Evolutionary conservation across 306 rosid species (phyloP).

Genomic region (Castanopsis chinensis): DNA sequence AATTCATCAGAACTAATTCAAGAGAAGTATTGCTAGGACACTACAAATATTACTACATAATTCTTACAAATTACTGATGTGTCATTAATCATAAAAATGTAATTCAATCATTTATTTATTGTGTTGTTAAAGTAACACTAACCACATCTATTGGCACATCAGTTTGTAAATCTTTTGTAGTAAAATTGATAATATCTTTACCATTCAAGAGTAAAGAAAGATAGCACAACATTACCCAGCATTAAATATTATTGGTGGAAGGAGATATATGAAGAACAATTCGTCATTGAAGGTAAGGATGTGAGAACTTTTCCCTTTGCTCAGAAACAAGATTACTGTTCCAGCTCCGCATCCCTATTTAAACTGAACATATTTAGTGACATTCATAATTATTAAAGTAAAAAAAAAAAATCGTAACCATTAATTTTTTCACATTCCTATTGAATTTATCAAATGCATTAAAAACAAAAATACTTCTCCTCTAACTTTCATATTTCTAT

Average conservation of each 20-base stretch:
- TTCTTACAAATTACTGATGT: too few relatives aligned
- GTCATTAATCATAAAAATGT: too few relatives aligned
- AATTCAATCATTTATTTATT: too few relatives aligned
- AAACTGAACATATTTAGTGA: constrained; percentile 3
- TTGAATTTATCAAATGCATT: neutral
- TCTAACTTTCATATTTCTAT: too few relatives aligned
- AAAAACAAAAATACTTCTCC: too few relatives aligned
- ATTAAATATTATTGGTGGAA: constrained; percentile 95
- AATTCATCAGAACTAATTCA: neutral
- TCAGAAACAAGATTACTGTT: constrained; percentile 47
- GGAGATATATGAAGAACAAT: constrained; percentile 90
- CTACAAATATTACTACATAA: too few relatives aligned
- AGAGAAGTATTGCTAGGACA: neutral
- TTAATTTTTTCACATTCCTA: neutral
- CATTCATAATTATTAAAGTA: neutral
- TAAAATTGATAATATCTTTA: too few relatives aligned
- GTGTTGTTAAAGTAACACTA: too few relatives aligned
- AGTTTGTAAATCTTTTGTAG: too few relatives aligned
- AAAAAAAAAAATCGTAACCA: neutral
- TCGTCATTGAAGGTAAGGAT: constrained; percentile 74
- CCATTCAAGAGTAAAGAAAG: neutral
- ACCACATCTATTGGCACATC: too few relatives aligned
- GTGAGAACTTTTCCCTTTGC: constrained; percentile 77
- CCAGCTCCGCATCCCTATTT: constrained; percentile 71
- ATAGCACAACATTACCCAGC: constrained; percentile 68